A percentile compares a stretch with the other conserved stretches of the same genome.
Conservation (phyloP, 805 yeast species). For the Lipomyces starkeyi region DNA sequence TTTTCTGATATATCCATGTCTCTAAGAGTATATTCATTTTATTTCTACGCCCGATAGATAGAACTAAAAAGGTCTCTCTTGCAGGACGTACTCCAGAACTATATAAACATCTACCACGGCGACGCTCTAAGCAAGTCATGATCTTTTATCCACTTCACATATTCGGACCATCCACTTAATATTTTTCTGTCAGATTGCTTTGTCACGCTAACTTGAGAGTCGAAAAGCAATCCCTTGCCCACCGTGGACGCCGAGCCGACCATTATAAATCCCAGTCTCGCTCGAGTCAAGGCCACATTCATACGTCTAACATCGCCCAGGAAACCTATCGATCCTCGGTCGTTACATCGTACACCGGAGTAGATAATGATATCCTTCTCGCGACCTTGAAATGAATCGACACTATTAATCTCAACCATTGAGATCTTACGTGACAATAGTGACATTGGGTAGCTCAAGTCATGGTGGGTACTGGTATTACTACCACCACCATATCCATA, state of each 20-base stretch:
- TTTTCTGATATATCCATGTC: background rate
- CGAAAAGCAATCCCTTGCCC: background rate
- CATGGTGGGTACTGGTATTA: background rate
- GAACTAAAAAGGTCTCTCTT: too few relatives aligned
- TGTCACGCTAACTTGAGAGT: background rate
- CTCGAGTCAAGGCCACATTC: conserved; percentile 97
- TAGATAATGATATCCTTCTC: conserved; percentile 91
- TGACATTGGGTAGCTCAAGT: conserved; percentile 44
- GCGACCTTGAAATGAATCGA: conserved; percentile 97
- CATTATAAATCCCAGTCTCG: conserved; percentile 47
- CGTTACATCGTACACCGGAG: conserved; percentile 56
- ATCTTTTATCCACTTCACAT: background rate
- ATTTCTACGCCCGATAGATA: too few relatives aligned
- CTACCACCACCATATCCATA: background rate
- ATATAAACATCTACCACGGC: background rate
- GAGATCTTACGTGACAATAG: conserved; percentile 50
- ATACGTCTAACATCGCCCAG: conserved; percentile 89
- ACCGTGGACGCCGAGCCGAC: conserved; percentile 1
- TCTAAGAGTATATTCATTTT: too few relatives aligned
- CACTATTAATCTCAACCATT: conserved; percentile 83
- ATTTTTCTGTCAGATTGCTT: background rate
- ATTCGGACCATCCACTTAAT: conserved; percentile 1
- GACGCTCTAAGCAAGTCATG: background rate
- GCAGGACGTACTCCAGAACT: too few relatives aligned
- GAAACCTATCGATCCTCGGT: conserved; percentile 80